phyloP scores from a whole-genome alignment of 148 eudicot species.

The Rhododendron henanense region DNA sequence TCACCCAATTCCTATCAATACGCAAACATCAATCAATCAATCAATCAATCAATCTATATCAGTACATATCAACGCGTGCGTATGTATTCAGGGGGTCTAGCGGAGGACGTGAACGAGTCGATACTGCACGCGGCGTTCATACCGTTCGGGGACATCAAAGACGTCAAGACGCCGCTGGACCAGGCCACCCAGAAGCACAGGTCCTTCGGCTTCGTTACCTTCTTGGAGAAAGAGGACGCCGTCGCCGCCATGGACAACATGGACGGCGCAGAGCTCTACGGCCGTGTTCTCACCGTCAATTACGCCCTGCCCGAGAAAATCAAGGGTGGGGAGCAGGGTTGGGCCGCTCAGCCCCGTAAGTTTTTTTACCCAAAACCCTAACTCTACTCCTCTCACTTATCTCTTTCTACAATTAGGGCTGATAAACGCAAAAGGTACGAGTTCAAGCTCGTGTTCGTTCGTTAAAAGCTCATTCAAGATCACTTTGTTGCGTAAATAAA shows the following conservation, averaged over 20 bases:
- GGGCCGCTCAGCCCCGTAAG: constrained; percentile 99
- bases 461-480: not conserved
- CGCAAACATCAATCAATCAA: not conserved
- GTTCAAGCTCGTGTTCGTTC: too few species aligned
- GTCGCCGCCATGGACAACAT: constrained; percentile 92
- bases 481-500: too few species aligned
- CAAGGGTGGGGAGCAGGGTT: constrained; percentile 98
- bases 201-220: constrained; percentile 91
- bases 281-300: constrained; percentile 86
- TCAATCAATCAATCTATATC: not conserved
- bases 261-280: constrained; percentile 97
- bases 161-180: constrained; percentile 90
- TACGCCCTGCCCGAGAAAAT: constrained; percentile 89
- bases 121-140: constrained; percentile 88
- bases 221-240: constrained; percentile 91
- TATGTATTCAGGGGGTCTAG: constrained; percentile 46
- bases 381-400: not conserved
- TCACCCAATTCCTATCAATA: not conserved
- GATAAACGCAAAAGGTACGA: too few species aligned
- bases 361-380: constrained; percentile 1
- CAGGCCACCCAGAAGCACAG: constrained; percentile 95
- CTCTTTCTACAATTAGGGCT: not conserved
- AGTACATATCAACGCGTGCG: not conserved
- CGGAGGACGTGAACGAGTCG: constrained; percentile 89
- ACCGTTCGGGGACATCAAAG: constrained; percentile 95